phyloP scores from a whole-genome alignment of 768 basidiomycete species.

The Asterophora lycoperdoides region DNA sequence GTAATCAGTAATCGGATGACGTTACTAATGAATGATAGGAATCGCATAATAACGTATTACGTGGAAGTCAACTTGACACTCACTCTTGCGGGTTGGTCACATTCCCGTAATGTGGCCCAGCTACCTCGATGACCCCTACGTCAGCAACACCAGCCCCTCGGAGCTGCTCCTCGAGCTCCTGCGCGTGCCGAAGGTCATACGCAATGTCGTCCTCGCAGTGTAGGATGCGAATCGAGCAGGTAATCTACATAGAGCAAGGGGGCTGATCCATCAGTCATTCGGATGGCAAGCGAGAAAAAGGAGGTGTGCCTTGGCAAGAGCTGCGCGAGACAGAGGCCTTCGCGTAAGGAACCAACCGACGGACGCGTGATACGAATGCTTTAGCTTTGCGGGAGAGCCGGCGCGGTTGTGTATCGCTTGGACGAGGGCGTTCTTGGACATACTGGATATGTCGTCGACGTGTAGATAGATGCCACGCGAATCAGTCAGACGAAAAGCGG shows the following conservation, averaged over 20 bases:
- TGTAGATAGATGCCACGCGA: not conserved
- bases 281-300: not conserved
- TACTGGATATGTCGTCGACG: conserved; percentile 1
- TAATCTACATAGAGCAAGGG: conserved; percentile 7
- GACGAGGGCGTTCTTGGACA: conserved; percentile 11
- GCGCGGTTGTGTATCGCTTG: conserved; percentile 15
- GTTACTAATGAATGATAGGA: not conserved
- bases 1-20: not conserved
- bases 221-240: conserved; percentile 21
- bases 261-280: not conserved
- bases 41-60: not conserved
- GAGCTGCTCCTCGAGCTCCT: conserved; percentile 18
- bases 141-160: conserved; percentile 17
- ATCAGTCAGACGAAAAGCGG: not conserved
- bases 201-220: conserved; percentile 25
- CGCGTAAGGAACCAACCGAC: conserved; percentile 21
- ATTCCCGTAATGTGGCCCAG: conserved; percentile 21
- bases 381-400: conserved; percentile 16
- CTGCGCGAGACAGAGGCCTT: conserved; percentile 9
- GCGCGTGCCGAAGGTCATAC: conserved; percentile 14
- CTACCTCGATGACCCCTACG: conserved; percentile 16
- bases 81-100: conserved; percentile 19
- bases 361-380: conserved; percentile 12
- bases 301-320: conserved; percentile 14
- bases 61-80: not conserved